These are phyloP conservation scores for Gastrolobium villosum DNA, from an alignment of 306 rosid species.

Conservation along the genomic window DNA sequence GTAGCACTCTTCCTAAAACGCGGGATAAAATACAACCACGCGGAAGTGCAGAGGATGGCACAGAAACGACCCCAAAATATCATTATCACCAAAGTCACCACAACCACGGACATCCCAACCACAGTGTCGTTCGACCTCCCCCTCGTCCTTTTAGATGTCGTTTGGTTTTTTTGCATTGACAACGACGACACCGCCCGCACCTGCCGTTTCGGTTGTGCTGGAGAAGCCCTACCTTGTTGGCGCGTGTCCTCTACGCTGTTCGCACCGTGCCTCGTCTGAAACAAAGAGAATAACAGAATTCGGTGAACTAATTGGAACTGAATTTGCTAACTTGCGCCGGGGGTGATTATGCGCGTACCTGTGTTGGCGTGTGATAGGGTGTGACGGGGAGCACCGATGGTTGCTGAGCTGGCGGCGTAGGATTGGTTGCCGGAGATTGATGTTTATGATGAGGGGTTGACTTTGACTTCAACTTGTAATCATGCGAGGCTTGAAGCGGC, in stretches of 20 bases:
- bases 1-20: constrained; percentile 28
- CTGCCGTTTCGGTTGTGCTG: constrained; percentile 38
- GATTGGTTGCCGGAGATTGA: constrained; percentile 19
- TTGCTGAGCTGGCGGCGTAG: constrained; percentile 27
- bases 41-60: constrained; percentile 75
- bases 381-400: constrained; percentile 33
- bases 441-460: constrained; percentile 38
- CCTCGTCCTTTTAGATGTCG: constrained; percentile 4
- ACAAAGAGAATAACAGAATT: background rate
- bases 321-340: too few species aligned
- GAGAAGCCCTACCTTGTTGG: constrained; percentile 43
- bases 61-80: constrained; percentile 73
- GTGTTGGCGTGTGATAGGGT: constrained; percentile 49
- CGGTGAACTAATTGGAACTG: background rate
- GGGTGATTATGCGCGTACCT: constrained; percentile 47
- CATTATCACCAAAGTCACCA: constrained; percentile 65
- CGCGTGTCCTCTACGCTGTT: constrained; percentile 50
- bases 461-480: constrained; percentile 53
- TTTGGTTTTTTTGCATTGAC: background rate
- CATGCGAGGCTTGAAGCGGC: constrained; percentile 58
- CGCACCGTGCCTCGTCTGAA: constrained; percentile 51
- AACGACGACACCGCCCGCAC: constrained; percentile 22
- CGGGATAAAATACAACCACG: constrained; percentile 69
- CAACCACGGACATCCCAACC: constrained; percentile 63
- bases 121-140: constrained; percentile 44